Conservation (phyloP, 257 asterid genomes). For the Ballota nigra region DNA sequence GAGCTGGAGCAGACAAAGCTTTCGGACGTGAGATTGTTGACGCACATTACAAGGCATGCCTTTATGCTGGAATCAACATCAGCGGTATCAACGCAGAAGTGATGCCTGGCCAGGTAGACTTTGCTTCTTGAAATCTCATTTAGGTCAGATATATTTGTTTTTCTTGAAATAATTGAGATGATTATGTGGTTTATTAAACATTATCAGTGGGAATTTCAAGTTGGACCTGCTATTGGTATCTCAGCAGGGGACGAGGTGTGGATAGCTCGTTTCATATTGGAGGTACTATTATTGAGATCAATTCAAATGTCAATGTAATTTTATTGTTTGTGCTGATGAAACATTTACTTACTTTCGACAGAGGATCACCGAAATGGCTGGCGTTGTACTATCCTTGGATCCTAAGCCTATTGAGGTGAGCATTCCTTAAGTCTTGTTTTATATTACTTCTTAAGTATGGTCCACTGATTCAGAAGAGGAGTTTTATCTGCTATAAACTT, state of each 20-base stretch:
- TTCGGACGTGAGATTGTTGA: constrained; percentile 81
- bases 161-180: not conserved
- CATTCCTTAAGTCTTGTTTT: not conserved
- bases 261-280: constrained; percentile 83
- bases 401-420: constrained; percentile 77
- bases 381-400: constrained; percentile 68
- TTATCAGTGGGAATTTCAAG: constrained; percentile 89
- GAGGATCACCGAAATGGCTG: constrained; percentile 92
- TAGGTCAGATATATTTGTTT: not conserved
- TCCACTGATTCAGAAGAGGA: not conserved
- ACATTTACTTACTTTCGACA: constrained; percentile 25
- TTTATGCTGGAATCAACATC: constrained; percentile 75
- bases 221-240: constrained; percentile 83
- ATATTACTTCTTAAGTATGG: not conserved
- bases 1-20: constrained; percentile 76
- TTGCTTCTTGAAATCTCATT: not conserved
- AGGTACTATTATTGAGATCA: constrained; percentile 39
- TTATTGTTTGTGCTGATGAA: not conserved
- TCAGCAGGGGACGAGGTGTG: constrained; percentile 81
- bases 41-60: constrained; percentile 79
- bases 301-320: not conserved
- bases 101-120: constrained; percentile 81
- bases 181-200: not conserved
- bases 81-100: constrained; percentile 87
- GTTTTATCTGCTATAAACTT: not conserved